These are phyloP conservation scores for Graphiopsis chlorocephala DNA, from an alignment of 2,329 filamentous ascomycete species.

Conservation along the genomic window DNA sequence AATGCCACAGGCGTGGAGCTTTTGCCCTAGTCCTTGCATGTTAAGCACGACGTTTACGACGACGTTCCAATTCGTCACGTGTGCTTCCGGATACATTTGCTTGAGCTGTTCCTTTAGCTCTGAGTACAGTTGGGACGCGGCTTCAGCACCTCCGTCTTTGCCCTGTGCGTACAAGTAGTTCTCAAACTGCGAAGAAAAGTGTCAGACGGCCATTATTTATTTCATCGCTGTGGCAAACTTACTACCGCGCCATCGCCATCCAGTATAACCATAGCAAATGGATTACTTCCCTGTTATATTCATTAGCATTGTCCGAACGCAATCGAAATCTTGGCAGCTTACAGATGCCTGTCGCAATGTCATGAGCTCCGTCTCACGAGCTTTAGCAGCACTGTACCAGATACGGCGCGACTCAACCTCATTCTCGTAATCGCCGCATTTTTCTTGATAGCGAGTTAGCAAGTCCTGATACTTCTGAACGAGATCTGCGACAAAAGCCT, in stretches of 20 bases:
- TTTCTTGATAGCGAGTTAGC: slow-evolving; percentile 33
- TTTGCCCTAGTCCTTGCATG: slow-evolving; percentile 44
- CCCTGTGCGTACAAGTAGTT: slow-evolving; percentile 43
- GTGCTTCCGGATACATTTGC: slow-evolving; percentile 37
- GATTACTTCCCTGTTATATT: slow-evolving; percentile 31
- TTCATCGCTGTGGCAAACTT: slow-evolving; percentile 21
- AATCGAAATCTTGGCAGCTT: background rate
- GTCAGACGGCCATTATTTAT: background rate
- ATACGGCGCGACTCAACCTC: slow-evolving; percentile 36
- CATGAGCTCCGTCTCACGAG: slow-evolving; percentile 21
- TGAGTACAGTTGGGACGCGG: slow-evolving; percentile 42
- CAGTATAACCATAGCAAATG: slow-evolving; percentile 47
- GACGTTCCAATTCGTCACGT: slow-evolving; percentile 42
- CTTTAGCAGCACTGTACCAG: slow-evolving; percentile 31
- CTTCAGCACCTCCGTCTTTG: slow-evolving; percentile 46
- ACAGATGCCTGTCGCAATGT: slow-evolving; percentile 28
- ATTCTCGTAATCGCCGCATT: slow-evolving; percentile 37
- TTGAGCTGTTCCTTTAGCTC: slow-evolving; percentile 44
- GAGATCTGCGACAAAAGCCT: slow-evolving; percentile 32
- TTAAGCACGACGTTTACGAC: slow-evolving; percentile 49
- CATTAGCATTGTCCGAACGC: slow-evolving; percentile 1
- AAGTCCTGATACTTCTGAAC: slow-evolving; percentile 33
- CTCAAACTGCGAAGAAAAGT: slow-evolving; percentile 39
- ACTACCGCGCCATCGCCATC: slow-evolving; percentile 51
- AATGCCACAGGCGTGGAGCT: slow-evolving; percentile 42